Evolutionary conservation across 2,329 filamentous ascomycete species (phyloP).

Genomic region (Colletotrichum lentis): DNA sequence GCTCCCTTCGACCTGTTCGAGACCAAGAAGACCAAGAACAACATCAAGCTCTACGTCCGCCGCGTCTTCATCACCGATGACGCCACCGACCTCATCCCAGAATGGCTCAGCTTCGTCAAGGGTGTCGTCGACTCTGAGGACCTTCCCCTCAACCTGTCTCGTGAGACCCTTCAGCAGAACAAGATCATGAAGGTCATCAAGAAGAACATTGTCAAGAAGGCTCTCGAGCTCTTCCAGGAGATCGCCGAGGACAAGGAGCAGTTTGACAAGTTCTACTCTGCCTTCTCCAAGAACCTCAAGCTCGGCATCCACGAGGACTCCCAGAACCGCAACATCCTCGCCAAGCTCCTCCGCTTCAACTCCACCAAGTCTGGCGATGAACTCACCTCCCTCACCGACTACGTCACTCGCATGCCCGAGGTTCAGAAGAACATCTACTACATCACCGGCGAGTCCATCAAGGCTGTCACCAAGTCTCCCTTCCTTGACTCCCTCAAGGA

Average conservation of each 20-base stretch:
- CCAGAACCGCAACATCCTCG: slow-evolving; percentile 90
- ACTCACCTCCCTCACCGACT: slow-evolving; percentile 92
- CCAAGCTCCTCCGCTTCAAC: slow-evolving; percentile 98
- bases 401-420: slow-evolving; percentile 98
- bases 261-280: slow-evolving; percentile 99
- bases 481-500: slow-evolving; percentile 99
- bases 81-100: slow-evolving; percentile 97
- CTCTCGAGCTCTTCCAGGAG: slow-evolving; percentile 98
- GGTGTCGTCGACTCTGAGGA: slow-evolving; percentile 99
- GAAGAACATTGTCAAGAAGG: slow-evolving; percentile 99
- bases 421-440: slow-evolving; percentile 99
- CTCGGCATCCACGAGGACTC: slow-evolving; percentile 99
- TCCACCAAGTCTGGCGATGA: slow-evolving; percentile 99
- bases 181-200: slow-evolving; percentile 99
- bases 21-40: slow-evolving; percentile 99
- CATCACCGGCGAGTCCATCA: slow-evolving; percentile 99
- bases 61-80: slow-evolving; percentile 99
- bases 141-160: slow-evolving; percentile 97
- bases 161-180: slow-evolving; percentile 99
- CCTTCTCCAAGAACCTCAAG: slow-evolving; percentile 99
- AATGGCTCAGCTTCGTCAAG: slow-evolving; percentile 99
- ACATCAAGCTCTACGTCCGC: slow-evolving; percentile 99
- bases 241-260: slow-evolving; percentile 99
- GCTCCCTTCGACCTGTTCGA: slow-evolving; percentile 99
- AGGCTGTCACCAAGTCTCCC: slow-evolving; percentile 96